Evolutionary conservation across 257 asterid species (phyloP), one percentile per base, ranked within the genome.

Genomic region (Craterostigma plantagineum): DNA sequence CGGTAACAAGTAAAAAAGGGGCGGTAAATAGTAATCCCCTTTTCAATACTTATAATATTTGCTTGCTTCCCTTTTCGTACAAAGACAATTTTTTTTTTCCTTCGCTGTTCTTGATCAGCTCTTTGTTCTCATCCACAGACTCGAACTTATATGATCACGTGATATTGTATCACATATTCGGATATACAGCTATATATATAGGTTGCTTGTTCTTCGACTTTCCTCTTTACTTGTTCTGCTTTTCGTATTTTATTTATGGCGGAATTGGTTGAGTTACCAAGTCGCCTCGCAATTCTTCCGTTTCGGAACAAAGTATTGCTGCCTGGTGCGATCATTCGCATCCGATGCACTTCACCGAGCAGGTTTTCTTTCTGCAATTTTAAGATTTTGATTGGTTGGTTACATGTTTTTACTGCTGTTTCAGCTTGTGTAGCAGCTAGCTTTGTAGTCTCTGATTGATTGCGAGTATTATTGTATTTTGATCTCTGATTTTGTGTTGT

Each of bases 321-420:
- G 46, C 98, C 98, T 17, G 98, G 98, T 54, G 95, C 98, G 11
- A 79, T 90, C 14, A 83, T 90, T 62, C 83, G 95, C 43, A 83
- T 90, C 60, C 86, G 98, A 23, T 90, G 98, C 69, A 90, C 95
- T 62, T 83, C 95, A 13, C 74, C 92, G 14, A 80, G 95, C 94
- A 90, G 98, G 94, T 80, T 39, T 9, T 45, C n/a, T 42, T 36
- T 49, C 6, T 40, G 17, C n/a, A n/a, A 11, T 11, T 3, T 35
- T 23, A 33, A 23, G 37, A 54, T 38, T 10, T 34, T 34, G n/a
- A 11, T 41, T 9, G 18, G 44, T 14, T 13, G 13, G 39, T 42
- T 4, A 34, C 43, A 27, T 14, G 35, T 33, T 11, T 8, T 10
- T 35, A 14, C 16, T 49, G 0, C 9, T 16, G 30, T 52, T 53